These are phyloP conservation scores for Aegilops speltoides DNA, from an alignment of 176 grass and related monocot genomes.

Conservation along the genomic window DNA sequence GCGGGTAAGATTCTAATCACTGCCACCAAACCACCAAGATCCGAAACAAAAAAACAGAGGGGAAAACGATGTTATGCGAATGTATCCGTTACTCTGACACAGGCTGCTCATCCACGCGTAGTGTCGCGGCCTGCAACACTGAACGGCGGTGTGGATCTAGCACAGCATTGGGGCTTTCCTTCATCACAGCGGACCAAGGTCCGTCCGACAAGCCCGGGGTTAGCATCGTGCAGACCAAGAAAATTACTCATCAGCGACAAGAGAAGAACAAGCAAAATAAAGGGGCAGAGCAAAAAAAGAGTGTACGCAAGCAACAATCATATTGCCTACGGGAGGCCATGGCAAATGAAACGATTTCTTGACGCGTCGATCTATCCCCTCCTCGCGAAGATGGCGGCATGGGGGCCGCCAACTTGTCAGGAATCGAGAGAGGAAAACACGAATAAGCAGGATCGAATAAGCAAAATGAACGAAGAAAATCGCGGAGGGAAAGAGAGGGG, in stretches of 20 bases:
- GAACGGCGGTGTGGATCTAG: conserved; percentile 51
- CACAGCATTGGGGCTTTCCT: conserved; percentile 72
- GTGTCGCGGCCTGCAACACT: conserved; percentile 65
- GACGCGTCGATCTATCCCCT: conserved; percentile 57
- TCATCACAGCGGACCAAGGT: conserved; percentile 39
- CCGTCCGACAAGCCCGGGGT: conserved; percentile 69
- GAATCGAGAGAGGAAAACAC: background rate
- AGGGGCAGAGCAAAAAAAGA: too few species aligned
- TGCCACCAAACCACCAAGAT: background rate
- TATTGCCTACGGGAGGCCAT: conserved; percentile 46
- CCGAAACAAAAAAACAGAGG: rapidly evolving
- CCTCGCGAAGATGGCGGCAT: background rate
- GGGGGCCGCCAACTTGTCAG: background rate
- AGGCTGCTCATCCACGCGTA: conserved; percentile 33
- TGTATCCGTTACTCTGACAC: conserved; percentile 70
- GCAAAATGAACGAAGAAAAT: rapidly evolving
- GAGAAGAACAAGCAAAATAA: background rate
- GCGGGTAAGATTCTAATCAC: conserved; percentile 53
- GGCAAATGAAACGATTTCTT: conserved; percentile 87
- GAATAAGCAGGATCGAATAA: too few species aligned
- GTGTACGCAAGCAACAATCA: conserved; percentile 73
- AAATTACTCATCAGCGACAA: background rate
- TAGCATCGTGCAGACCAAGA: conserved; percentile 37
- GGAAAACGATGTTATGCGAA: background rate
- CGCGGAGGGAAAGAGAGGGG: rapidly evolving